Base-by-base conservation (phyloP, 2,329 filamentous ascomycete genomes). In the Volutella citrinella region DNA sequence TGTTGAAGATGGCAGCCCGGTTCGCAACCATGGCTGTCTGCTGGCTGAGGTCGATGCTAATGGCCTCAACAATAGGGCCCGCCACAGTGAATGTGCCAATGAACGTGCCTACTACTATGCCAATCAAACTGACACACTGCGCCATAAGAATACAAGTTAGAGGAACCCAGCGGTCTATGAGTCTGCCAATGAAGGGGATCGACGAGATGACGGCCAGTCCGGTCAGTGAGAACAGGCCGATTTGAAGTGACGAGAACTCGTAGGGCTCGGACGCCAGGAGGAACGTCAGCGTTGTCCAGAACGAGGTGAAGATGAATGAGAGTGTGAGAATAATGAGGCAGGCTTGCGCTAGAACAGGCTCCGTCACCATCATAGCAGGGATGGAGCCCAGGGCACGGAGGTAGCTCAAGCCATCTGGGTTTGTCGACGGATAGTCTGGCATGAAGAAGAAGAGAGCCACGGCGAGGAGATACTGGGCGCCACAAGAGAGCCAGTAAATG, bases 361-460 rank as follows among this genome's bases (percentile, higher is more conserved):
- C 72, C 5, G 70, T 75, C 29, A 76, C 61, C 25, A 86, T 63
- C 59, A 91, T 76, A 17, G 70, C 59, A 3, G 79, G 52, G 16
- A 91, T 87, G 19, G 72, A 76, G 57, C 69, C 73, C 4, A 91
- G 67, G 43, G 86, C 78, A 2, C 66, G 63, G 42, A 78, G 72
- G 55, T 90, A 91, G 40, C 76, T 77, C 11, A 83, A 59, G 0
- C 78, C 76, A 3, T 66, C 62, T 0, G 78, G 79, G 52, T 89
- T 90, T 5, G 84, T 84, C 3, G 76, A 73, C 0, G 86, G 87
- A 46, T 93, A 93, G 56, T 90, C 84, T 0, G 86, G 86, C 81
- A 93, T 83, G 59, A 80, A 86, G 27, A 80, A 55, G 66, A 77
- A 90, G 6, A 91, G 72, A 1, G 82, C 61, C 7, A 66, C 45